Evolutionary conservation across 805 yeast genomes (phyloP), one percentile per base, ranked within the genome.

Genomic region (Brettanomyces custersianus): DNA sequence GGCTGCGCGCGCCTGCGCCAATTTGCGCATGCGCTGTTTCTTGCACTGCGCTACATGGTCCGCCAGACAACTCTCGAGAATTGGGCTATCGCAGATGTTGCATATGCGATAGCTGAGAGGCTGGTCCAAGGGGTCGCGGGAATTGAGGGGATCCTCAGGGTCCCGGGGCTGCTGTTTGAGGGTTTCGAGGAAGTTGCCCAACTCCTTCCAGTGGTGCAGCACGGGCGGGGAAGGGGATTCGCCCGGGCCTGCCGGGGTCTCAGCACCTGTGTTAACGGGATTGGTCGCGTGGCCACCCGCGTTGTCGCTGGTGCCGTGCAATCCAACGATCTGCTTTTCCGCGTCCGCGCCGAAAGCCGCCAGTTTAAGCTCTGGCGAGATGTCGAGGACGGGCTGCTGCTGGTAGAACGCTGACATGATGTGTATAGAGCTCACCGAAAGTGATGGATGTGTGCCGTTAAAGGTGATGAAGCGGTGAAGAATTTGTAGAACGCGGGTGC

Each of bases 101-200:
- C 77, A 71, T 33, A 68, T 62, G 27, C 71, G 52, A 42, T 70
- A 71, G 21, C 59, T 59, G 4, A 68, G 31, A 1, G 65, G 62
- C 10, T 55, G 54, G 11, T 48, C 48, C 17, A 71, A 49, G 4
- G 73, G 72, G 33, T 55, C 55, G 17, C 40, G 51, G 17, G 42
- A 42, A 15, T 40, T 44, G 27, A 31, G 28, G 7, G 35, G 33
- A 12, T 24, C 34, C 16, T 34, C 20, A 3, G 37, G 35, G 13
- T 40, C 27, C 13, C 29, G 34, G 8, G 51, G 42, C 4, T 42
- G 31, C 23, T 43, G 43, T 31, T 55, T 49, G 15, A 58, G 35
- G 13, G 56, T 47, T 21, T 59, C 62, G 18, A 60, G 39, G 40
- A 47, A 60, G 17, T 44, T 45, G 4, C 64, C 64, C 10, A 60